Percentiles rank a stretch among this genome's conserved stretches.
These are phyloP conservation scores for Oleoguttula mirabilis DNA, from an alignment of 495 filamentous ascomycete genomes.

Conservation along the genomic window DNA sequence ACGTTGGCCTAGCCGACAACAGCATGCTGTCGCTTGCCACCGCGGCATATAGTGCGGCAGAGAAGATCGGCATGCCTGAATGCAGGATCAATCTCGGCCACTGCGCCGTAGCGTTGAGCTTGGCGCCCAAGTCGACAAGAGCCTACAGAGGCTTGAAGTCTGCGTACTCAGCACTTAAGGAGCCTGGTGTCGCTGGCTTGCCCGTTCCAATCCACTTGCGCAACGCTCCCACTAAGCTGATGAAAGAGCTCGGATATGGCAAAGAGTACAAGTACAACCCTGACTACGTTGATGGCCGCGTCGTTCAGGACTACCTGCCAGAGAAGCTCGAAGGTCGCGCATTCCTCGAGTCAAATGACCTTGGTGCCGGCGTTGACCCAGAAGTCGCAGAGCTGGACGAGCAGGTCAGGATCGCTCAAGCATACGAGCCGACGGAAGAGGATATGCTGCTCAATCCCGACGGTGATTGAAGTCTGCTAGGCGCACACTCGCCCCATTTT, in stretches of 20 bases:
- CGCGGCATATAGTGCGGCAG: constrained; percentile 68
- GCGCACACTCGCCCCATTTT: too few species aligned
- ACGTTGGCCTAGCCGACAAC: constrained; percentile 86
- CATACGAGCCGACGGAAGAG: constrained; percentile 2
- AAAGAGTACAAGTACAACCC: constrained; percentile 95
- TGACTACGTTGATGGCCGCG: constrained; percentile 69
- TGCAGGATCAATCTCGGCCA: constrained; percentile 87
- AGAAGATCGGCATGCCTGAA: constrained; percentile 89
- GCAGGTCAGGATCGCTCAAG: constrained; percentile 6
- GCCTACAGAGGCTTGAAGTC: constrained; percentile 75
- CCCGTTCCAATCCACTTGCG: constrained; percentile 78
- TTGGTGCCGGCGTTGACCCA: constrained; percentile 67
- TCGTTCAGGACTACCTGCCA: constrained; percentile 83
- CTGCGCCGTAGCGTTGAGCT: constrained; percentile 66
- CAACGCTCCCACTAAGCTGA: constrained; percentile 81
- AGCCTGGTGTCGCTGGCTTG: constrained; percentile 66
- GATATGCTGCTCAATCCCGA: constrained; percentile 17
- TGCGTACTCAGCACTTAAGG: constrained; percentile 57
- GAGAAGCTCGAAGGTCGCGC: constrained; percentile 50
- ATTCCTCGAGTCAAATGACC: constrained; percentile 73
- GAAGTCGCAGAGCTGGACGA: constrained; percentile 28
- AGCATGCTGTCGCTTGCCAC: constrained; percentile 72
- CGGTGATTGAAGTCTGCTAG: constrained; percentile 13
- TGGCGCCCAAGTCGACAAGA: constrained; percentile 74
- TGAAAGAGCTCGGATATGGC: constrained; percentile 87